phyloP scores from a whole-genome alignment of 2,329 filamentous ascomycete species.

The Pseudogymnoascus sp. region DNA sequence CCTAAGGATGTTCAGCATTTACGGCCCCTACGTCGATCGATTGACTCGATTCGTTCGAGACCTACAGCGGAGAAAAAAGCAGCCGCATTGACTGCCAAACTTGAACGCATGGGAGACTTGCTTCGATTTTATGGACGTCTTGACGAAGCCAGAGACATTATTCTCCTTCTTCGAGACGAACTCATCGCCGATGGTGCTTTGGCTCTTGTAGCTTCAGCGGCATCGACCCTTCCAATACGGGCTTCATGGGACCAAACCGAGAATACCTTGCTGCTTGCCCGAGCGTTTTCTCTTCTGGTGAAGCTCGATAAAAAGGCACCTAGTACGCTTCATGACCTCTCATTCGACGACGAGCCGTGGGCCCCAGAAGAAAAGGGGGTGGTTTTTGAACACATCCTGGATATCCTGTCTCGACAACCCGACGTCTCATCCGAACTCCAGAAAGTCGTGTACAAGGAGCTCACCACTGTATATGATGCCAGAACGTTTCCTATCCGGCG shows the following conservation, averaged over 20 bases:
- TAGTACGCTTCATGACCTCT: conserved; percentile 44
- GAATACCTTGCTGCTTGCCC: conserved; percentile 45
- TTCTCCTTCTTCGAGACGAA: conserved; percentile 53
- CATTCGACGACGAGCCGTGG: conserved; percentile 20
- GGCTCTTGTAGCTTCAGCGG: conserved; percentile 40
- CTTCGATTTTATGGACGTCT: conserved; percentile 44
- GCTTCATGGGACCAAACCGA: conserved; percentile 46
- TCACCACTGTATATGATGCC: conserved; percentile 22
- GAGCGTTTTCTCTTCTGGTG: conserved; percentile 51
- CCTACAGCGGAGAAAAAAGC: conserved; percentile 47
- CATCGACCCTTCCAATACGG: conserved; percentile 42
- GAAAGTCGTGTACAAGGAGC: conserved; percentile 17
- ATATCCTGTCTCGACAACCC: conserved; percentile 30
- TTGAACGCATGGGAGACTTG: conserved; percentile 58
- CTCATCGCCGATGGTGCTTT: conserved; percentile 53
- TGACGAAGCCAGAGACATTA: conserved; percentile 50
- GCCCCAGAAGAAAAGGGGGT: conserved; percentile 46
- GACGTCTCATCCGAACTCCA: conserved; percentile 16
- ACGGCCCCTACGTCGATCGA: conserved; percentile 53
- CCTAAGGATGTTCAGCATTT: conserved; percentile 38
- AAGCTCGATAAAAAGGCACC: conserved; percentile 51
- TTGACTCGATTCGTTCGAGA: conserved; percentile 52
- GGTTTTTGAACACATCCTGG: conserved; percentile 52
- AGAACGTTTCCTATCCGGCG: conserved; percentile 24
- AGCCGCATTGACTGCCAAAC: conserved; percentile 53